These are phyloP conservation scores for Delitschia confertaspora DNA, from an alignment of 495 filamentous ascomycete genomes.

Conservation along the genomic window DNA sequence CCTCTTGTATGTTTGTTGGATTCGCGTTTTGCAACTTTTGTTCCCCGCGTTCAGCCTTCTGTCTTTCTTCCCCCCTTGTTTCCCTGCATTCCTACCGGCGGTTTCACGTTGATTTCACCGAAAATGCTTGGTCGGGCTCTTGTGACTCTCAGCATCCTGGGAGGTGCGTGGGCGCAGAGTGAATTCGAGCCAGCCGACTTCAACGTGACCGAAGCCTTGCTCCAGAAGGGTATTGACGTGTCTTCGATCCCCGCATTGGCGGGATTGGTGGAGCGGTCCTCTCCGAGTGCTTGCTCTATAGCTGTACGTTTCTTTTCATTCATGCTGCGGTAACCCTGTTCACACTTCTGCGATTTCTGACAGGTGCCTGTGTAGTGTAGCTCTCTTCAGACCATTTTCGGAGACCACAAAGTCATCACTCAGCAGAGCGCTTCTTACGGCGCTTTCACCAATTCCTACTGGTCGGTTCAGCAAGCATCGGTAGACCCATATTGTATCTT, in stretches of 20 bases:
- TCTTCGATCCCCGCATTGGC: neutral
- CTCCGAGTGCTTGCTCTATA: slow-evolving; percentile 7
- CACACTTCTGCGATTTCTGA: neutral
- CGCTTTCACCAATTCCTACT: slow-evolving; percentile 34
- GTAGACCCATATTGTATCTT: slow-evolving; percentile 36
- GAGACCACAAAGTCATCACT: slow-evolving; percentile 16
- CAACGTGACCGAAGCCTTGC: slow-evolving; percentile 9
- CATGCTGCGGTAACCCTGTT: too few species aligned
- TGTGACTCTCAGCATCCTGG: too few species aligned
- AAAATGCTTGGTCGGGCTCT: too few species aligned
- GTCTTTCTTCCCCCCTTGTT: too few species aligned
- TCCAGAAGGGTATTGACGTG: slow-evolving; percentile 8
- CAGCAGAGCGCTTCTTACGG: slow-evolving; percentile 7
- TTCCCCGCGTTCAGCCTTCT: too few species aligned
- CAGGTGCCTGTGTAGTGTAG: slow-evolving; percentile 19
- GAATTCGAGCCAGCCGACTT: slow-evolving; percentile 15
- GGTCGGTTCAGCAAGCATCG: slow-evolving; percentile 41
- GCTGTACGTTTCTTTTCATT: slow-evolving; percentile 11
- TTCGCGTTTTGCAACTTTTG: too few species aligned
- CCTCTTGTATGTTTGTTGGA: too few species aligned
- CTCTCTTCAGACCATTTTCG: slow-evolving; percentile 23
- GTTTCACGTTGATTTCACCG: too few species aligned
- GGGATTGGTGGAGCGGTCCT: slow-evolving; percentile 6
- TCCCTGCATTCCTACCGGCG: too few species aligned
- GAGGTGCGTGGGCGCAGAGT: slow-evolving; percentile 6